Evolutionary conservation across 345 rosid genomes (phyloP), one percentile per base, ranked within the genome.

Genomic region (Triadica sebifera): DNA sequence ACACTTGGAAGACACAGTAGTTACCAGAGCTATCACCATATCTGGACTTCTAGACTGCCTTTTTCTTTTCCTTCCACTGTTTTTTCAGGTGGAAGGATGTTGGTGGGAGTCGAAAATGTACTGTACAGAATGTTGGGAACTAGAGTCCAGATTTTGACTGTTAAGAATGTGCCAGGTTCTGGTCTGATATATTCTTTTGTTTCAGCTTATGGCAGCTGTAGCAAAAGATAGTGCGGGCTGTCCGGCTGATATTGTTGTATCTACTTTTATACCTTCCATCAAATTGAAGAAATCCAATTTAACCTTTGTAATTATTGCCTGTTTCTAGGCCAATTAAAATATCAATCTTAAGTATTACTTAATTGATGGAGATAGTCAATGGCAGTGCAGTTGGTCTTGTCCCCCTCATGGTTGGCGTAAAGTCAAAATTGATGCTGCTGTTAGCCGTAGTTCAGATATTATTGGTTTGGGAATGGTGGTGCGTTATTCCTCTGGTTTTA

Each of bases 71-170:
- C 58, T 29, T 53, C 7, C 52, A 49, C 66, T 15, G 12, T 20
- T 37, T 59, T 65, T 78, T 59, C 43, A 41, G 64, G 57, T 15
- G 67, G 70, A 53, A 59, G 65, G 64, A 61, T 7, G 52, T 15
- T 25, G 56, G 58, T 41, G 53, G 66, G 71, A 65, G 25, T 50
- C 43, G 52, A 38, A 71, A 72, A 17, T 39, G n/a, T 49, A 24
- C 25, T 74, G 82, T 66, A 79, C 74, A 82, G 80, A 73, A 61
- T 38, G 50, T 39, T 63, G 64, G 34, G 34, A 29, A 29, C 34
- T 29, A 29, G 73, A 22, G 70, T 52, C 22, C 62, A 45, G 76
- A 45, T 74, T 76, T 58, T 49, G 72, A 65, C 68, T 50, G 56
- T 56, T 55, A 71, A 65, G 76, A 66, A 74, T 37, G 25, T 74